Percentiles rank a stretch among this genome's conserved stretches.
Evolutionary conservation across 805 yeast genomes (phyloP).

Genomic region (Candida mattraensis): DNA sequence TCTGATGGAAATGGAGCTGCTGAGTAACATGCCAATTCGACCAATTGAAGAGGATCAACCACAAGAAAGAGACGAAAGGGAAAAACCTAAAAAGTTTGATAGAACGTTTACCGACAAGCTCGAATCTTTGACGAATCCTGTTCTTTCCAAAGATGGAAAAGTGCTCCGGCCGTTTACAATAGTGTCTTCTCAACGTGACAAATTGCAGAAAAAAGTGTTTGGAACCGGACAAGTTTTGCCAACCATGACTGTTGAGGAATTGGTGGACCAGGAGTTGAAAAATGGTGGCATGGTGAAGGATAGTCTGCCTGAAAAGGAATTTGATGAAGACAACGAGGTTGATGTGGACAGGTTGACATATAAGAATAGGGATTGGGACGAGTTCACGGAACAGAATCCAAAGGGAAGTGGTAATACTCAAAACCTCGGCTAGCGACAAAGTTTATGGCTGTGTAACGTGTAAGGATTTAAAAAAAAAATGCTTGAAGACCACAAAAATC

Average conservation of each 20-base stretch:
- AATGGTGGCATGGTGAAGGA: slow-evolving; percentile 75
- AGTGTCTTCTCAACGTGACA: slow-evolving; percentile 50
- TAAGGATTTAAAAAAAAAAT: slow-evolving; percentile 1
- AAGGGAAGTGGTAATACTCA: slow-evolving; percentile 88
- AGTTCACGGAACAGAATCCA: slow-evolving; percentile 80
- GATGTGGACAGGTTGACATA: slow-evolving; percentile 65
- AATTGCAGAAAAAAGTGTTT: slow-evolving; percentile 62
- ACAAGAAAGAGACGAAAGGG: slow-evolving; percentile 11
- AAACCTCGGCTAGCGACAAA: slow-evolving; percentile 47
- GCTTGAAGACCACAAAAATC: slow-evolving; percentile 1
- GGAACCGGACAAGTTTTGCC: slow-evolving; percentile 94
- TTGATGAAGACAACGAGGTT: slow-evolving; percentile 63
- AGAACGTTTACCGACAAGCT: slow-evolving; percentile 63
- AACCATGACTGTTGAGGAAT: slow-evolving; percentile 92
- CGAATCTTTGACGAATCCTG: slow-evolving; percentile 49
- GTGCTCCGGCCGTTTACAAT: slow-evolving; percentile 83
- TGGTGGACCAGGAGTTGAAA: slow-evolving; percentile 78
- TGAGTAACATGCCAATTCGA: slow-evolving; percentile 45
- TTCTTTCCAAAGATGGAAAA: slow-evolving; percentile 72
- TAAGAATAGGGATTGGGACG: slow-evolving; percentile 88
- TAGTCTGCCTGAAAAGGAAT: slow-evolving; percentile 42
- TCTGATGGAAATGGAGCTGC: slow-evolving; percentile 64
- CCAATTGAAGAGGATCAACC: slow-evolving; percentile 10
- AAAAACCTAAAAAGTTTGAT: slow-evolving; percentile 25
- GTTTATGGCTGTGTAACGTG: slow-evolving; percentile 3